These are phyloP conservation scores for Prunus padus DNA, from an alignment of 306 rosid genomes.

Conservation along the genomic window DNA sequence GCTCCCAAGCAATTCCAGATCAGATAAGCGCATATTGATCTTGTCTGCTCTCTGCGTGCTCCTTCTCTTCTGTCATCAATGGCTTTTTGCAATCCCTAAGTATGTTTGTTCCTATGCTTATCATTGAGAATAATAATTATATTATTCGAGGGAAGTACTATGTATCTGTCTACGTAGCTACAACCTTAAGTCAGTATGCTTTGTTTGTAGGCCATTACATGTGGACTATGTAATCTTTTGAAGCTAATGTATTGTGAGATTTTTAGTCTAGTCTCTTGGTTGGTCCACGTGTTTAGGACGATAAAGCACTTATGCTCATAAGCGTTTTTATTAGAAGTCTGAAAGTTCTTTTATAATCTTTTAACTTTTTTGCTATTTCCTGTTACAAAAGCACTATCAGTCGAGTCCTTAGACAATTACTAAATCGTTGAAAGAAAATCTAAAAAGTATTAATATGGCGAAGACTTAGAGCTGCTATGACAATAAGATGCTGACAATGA, in stretches of 20 bases:
- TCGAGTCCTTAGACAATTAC: too few species aligned
- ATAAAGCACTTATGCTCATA: too few species aligned
- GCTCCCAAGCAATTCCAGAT: constrained; percentile 54
- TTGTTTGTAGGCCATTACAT: neutral
- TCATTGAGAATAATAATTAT: neutral
- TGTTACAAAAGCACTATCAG: too few species aligned
- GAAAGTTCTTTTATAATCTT: too few species aligned
- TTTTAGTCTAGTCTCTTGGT: neutral
- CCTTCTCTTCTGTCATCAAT: constrained; percentile 81
- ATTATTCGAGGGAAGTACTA: constrained; percentile 3
- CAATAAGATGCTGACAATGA: constrained; percentile 10
- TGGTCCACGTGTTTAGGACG: too few species aligned
- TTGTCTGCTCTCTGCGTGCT: constrained; percentile 28
- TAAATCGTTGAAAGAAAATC: too few species aligned
- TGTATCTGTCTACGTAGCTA: neutral
- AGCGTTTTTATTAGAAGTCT: too few species aligned
- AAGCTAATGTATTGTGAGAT: neutral
- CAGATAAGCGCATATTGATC: constrained; percentile 25
- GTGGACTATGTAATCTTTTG: neutral
- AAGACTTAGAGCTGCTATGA: neutral
- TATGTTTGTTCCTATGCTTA: neutral
- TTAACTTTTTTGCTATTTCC: too few species aligned
- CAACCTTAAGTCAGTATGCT: neutral
- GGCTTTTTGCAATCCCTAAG: constrained; percentile 6
- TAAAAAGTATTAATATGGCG: too few species aligned